Conservation (phyloP, 805 yeast species). For the Jamesozyma rosinii region DNA sequence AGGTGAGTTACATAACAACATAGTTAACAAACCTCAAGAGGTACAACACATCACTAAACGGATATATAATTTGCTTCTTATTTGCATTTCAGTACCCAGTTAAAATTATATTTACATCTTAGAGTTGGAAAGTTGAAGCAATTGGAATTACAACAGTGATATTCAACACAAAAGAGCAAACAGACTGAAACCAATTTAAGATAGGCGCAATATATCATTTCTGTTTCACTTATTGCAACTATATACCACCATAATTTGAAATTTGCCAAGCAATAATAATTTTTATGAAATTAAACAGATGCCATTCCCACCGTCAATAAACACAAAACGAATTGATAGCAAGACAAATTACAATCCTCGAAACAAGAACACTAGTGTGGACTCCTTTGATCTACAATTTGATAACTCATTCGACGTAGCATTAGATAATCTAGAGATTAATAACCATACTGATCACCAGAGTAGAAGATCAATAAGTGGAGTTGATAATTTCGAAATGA, state of each 20-base stretch:
- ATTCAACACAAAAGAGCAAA: neutral
- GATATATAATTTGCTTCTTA: no score
- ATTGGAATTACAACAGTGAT: neutral
- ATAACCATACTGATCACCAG: conserved; percentile 19
- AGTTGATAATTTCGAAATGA: conserved; percentile 24
- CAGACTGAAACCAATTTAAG: neutral
- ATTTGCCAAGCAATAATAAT: neutral
- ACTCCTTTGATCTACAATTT: conserved; percentile 51
- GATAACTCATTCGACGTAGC: conserved; percentile 59
- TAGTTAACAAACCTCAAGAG: no score
- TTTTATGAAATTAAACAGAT: conserved; percentile 7
- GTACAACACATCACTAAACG: no score
- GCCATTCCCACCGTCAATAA: conserved; percentile 21
- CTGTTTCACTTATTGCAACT: neutral
- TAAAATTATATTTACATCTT: no score
- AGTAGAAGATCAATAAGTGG: conserved; percentile 5
- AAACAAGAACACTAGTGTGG: conserved; percentile 25
- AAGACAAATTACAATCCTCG: conserved; percentile 4
- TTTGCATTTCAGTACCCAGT: no score
- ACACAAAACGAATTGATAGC: conserved; percentile 8
- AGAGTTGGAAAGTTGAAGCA: no score
- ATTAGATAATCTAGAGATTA: conserved; percentile 41
- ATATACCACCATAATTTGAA: neutral
- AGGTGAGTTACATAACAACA: no score
- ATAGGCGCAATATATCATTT: neutral